These are phyloP conservation scores for Cladophialophora psammophila DNA, from an alignment of 2,329 filamentous ascomycete genomes.

Conservation along the genomic window DNA sequence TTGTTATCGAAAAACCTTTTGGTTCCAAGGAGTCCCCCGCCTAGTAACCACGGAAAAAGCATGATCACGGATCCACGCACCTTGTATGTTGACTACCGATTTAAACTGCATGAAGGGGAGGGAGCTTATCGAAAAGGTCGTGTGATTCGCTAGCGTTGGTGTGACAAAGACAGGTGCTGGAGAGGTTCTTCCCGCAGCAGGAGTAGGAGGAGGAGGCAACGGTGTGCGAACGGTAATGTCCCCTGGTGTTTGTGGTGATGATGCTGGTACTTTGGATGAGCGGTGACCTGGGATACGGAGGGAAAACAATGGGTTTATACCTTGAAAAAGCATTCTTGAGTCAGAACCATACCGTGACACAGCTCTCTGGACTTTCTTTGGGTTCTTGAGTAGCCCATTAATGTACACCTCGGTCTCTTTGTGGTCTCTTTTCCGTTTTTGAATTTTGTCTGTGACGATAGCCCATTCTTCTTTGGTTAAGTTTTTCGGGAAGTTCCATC, in stretches of 20 bases:
- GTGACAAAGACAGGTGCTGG: not conserved
- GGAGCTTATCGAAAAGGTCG: not conserved
- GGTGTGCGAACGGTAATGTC: conserved; percentile 3
- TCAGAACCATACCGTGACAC: not conserved
- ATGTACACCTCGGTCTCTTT: conserved; percentile 20
- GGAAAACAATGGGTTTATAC: not conserved
- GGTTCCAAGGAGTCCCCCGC: too few species aligned
- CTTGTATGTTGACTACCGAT: not conserved
- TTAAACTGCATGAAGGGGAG: not conserved
- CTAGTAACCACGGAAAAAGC: not conserved
- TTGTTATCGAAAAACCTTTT: too few species aligned
- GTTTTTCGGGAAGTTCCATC: conserved; percentile 20
- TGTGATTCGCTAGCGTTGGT: not conserved
- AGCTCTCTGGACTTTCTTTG: conserved; percentile 11
- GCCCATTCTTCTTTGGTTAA: conserved; percentile 23
- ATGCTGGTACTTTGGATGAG: not conserved
- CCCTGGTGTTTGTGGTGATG: conserved; percentile 5
- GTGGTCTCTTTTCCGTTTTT: conserved; percentile 15
- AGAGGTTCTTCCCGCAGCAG: not conserved
- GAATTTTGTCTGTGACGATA: conserved; percentile 8
- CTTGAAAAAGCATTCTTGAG: not conserved
- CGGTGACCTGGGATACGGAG: not conserved
- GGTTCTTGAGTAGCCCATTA: conserved; percentile 2
- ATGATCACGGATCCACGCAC: not conserved
- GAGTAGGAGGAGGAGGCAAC: not conserved